phyloP scores from a whole-genome alignment of 352 stramenopile species.

The Phytopythium boreale region DNA sequence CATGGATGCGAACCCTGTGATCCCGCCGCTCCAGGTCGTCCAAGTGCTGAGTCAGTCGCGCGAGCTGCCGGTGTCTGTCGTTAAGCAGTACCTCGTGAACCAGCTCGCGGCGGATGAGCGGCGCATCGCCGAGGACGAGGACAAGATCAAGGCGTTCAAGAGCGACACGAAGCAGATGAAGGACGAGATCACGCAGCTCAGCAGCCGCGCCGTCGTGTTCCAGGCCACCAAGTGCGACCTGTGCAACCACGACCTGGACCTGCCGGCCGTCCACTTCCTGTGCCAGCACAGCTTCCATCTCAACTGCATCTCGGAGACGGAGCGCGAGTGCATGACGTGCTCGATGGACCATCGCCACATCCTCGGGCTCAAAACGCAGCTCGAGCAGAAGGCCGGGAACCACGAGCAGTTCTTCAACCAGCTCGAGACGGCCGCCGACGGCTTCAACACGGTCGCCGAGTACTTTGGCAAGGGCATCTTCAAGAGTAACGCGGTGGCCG shows the following conservation, averaged over 20 bases:
- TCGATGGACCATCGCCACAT: conserved; percentile 85
- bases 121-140: conserved; percentile 82
- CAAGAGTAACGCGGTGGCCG: conserved; percentile 72
- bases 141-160: conserved; percentile 88
- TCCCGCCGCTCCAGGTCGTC: conserved; percentile 82
- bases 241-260: conserved; percentile 87
- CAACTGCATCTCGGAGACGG: conserved; percentile 88
- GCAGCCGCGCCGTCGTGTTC: conserved; percentile 87
- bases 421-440: conserved; percentile 83
- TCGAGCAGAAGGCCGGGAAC: conserved; percentile 86
- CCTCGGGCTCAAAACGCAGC: conserved; percentile 81
- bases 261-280: conserved; percentile 91
- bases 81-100: conserved; percentile 87
- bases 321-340: conserved; percentile 87
- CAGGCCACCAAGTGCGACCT: conserved; percentile 89
- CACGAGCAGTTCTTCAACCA: conserved; percentile 94
- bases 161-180: conserved; percentile 89
- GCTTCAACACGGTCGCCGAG: conserved; percentile 88
- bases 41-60: conserved; percentile 83
- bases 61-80: conserved; percentile 74
- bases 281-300: conserved; percentile 90
- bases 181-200: conserved; percentile 81
- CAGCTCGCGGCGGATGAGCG: conserved; percentile 76
- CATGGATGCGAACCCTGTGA: conserved; percentile 79
- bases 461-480: conserved; percentile 94